Percentiles rank a stretch among this genome's conserved stretches.
Evolutionary conservation across 805 yeast genomes (phyloP).

Genomic region (Metschnikowia sp.): DNA sequence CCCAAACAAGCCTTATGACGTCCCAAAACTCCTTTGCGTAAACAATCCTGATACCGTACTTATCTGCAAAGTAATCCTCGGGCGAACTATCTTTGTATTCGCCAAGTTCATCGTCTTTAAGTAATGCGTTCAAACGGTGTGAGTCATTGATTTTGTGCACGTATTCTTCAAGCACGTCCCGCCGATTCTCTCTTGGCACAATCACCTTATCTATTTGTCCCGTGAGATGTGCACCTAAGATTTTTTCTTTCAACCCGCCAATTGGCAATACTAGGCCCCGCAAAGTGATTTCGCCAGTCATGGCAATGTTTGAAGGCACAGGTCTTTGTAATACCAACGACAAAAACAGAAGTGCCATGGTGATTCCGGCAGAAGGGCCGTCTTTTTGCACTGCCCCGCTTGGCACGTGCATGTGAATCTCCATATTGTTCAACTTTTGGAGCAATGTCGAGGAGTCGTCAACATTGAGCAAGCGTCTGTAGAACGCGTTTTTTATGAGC

Average conservation of each 20-base stretch:
- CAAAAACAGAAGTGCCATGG: conserved; percentile 47
- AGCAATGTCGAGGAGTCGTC: conserved; percentile 31
- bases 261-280: conserved; percentile 77
- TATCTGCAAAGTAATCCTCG: conserved; percentile 47
- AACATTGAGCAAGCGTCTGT: conserved; percentile 31
- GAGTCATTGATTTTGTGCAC: conserved; percentile 34
- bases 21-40: conserved; percentile 81
- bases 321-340: conserved; percentile 43
- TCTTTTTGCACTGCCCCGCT: conserved; percentile 47
- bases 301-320: conserved; percentile 53
- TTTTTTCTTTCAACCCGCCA: conserved; percentile 77
- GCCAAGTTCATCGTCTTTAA: conserved; percentile 32
- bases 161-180: conserved; percentile 63
- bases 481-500: conserved; percentile 58
- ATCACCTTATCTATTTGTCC: conserved; percentile 55
- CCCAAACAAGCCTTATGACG: conserved; percentile 72
- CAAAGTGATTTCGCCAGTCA: conserved; percentile 85
- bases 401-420: conserved; percentile 54
- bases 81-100: conserved; percentile 41
- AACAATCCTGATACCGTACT: conserved; percentile 54
- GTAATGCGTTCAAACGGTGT: conserved; percentile 30
- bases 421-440: conserved; percentile 48
- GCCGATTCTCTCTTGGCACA: conserved; percentile 67
- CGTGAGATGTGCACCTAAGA: conserved; percentile 74
- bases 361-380: conserved; percentile 50